Base-by-base conservation (phyloP, 345 rosid genomes). In the Abelmoschus esculentus region DNA sequence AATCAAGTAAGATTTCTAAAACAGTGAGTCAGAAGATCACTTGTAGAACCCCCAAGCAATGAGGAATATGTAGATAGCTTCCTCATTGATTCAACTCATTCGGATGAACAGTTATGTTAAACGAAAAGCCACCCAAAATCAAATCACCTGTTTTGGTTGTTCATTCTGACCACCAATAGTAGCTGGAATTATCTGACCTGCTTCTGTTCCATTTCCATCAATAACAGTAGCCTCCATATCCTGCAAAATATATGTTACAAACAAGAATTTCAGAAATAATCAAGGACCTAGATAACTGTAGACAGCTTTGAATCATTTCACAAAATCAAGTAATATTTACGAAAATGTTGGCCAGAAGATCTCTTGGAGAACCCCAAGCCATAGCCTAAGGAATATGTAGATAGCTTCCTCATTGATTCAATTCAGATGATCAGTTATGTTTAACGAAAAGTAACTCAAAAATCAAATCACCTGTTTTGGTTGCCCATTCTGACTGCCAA, bases 161-260 rank as follows among this genome's bases (percentile, higher is more conserved):
- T 98, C 99, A 76, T 89, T 86, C 71, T 77, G 86, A 74, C 97
- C 96, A 49, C 96, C 91, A 6, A 90, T 76, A 17, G 89, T 84
- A 6, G 98, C 90, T 55, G 89, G 78, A 74, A 95, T 86, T 63
- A 90, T 81, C 58, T 92, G 98, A 19, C 98, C 97, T 7, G 97
- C 78, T 76, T 89, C 98, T 3, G 97, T 80, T 67, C 97, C 97
- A 66, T 83, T 81, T 67, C 96, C 96, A 36, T 77, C 83, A 66
- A 95, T 84, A 77, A 86, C 13, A 38, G 86, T 67, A 56, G 93
- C 78, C 65, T 87, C 99, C 79, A 75, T 69, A 56, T 86, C 97
- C 97, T 91, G 73, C 46, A 44, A 3, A 55, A 74, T 40, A 65
- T 52, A 74, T 67, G 15, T 19, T n/a, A 11, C 29, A 66, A 70